phyloP scores from a whole-genome alignment of 2,329 filamentous ascomycete species.

The Hymenoscyphus fructigenus region DNA sequence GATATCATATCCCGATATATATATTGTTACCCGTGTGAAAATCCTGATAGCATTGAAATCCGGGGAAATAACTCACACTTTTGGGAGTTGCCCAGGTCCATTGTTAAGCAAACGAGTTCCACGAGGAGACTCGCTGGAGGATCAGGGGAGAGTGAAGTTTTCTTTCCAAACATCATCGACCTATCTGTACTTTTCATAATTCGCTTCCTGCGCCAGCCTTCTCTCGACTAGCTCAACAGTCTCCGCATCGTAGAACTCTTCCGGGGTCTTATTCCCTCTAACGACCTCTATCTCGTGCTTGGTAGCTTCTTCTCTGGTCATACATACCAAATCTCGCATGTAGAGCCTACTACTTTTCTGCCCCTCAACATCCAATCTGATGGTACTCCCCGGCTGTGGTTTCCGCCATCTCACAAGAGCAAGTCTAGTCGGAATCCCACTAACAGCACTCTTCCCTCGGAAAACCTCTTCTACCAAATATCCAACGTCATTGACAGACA shows the following conservation, averaged over 20 bases:
- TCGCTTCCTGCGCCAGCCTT: conserved; percentile 65
- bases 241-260: conserved; percentile 71
- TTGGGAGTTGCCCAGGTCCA: no score
- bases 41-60: no score
- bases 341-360: conserved; percentile 74
- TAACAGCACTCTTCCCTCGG: conserved; percentile 77
- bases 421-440: conserved; percentile 75
- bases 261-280: conserved; percentile 62
- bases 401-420: conserved; percentile 78
- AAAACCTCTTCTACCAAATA: conserved; percentile 91
- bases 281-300: conserved; percentile 80
- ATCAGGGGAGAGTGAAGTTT: not conserved
- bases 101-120: no score
- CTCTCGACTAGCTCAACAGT: conserved; percentile 67
- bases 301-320: conserved; percentile 88
- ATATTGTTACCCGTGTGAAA: not conserved
- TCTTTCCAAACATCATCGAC: not conserved
- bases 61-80: no score
- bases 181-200: conserved; percentile 54
- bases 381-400: conserved; percentile 53
- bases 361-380: conserved; percentile 65
- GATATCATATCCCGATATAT: not conserved
- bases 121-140: no score
- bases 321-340: conserved; percentile 74
- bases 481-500: conserved; percentile 78